Evolutionary conservation across 176 grass and related monocot genomes (phyloP), one percentile per base, ranked within the genome.

Genomic region (Hsuehochloa calcarea): DNA sequence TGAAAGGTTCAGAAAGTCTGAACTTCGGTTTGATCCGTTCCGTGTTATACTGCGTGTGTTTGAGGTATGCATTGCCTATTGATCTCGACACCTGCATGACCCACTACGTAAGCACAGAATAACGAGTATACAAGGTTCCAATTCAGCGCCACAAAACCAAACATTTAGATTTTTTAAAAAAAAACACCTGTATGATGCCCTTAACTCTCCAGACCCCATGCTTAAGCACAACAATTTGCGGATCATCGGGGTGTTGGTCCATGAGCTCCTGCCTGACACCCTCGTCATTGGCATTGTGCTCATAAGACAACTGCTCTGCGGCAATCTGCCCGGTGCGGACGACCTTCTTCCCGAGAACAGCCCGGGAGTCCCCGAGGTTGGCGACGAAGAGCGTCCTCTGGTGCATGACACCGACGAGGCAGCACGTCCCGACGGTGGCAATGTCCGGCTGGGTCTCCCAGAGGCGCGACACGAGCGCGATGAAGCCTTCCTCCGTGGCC

Each of bases 141-240:
- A 60, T 75, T 14, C 26, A 34, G 60, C 12, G 68, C 66, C 68
- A 73, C 5, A 7, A 65, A 49, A 77, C 45, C 43, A 49, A 70
- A 85, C 22, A 65, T 25, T 23, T 5, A 29, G 16, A 35, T 67
- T 10, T 29, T 29, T 29, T 29, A 29, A 34, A 47, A 47, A 47
- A 85, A 31, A 29, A 35, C 51, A 99, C 96, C 96, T 99, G 96
- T 81, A 99, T 99, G 61, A 96, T 92, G 84, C 93, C 93, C 69
- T 95, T 99, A 4, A 99, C 77, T 84, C 96, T 89, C 96, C 96
- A 99, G 69, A 94, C 93, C 22, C 91, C 96, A 82, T 96, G 96
- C 74, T 99, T 96, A 60, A 94, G 87, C 34, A 85, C 84, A 64
- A 99, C 96, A 82, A 99, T 94, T 59, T 91, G 86, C 0, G 90